Evolutionary conservation across 495 filamentous ascomycete genomes (phyloP).

Genomic region (Penicillium herquei): DNA sequence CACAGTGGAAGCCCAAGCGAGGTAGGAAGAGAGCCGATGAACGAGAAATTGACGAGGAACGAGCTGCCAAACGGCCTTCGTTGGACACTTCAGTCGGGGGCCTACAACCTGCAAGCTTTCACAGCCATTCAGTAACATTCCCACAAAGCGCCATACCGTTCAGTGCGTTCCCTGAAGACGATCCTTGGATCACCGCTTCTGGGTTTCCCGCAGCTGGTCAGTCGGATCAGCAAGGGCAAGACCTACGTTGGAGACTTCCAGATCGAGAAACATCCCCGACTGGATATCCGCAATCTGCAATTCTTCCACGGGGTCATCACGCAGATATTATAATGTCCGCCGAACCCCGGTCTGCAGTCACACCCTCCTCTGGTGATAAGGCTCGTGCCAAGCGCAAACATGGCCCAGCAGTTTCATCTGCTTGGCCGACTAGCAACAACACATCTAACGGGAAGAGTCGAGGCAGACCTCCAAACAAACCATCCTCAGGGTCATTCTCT

Average conservation of each 20-base stretch:
- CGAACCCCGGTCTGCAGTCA: conserved; percentile 70
- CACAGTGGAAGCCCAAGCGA: conserved; percentile 85
- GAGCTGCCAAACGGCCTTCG: conserved; percentile 61
- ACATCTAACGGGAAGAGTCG: conserved; percentile 71
- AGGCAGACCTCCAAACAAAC: conserved; percentile 81
- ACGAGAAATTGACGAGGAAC: conserved; percentile 57
- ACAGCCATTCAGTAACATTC: conserved; percentile 46
- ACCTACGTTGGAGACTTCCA: conserved; percentile 48
- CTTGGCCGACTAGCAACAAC: conserved; percentile 75
- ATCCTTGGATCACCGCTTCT: conserved; percentile 56
- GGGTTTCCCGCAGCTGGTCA: conserved; percentile 27
- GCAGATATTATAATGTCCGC: conserved; percentile 48
- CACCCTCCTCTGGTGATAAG: conserved; percentile 54
- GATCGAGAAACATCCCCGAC: conserved; percentile 58
- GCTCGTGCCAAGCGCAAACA: conserved; percentile 68
- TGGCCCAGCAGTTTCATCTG: conserved; percentile 91
- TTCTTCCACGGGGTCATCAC: conserved; percentile 58
- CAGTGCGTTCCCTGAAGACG: conserved; percentile 59
- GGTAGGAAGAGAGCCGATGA: conserved; percentile 83
- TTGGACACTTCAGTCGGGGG: conserved; percentile 65
- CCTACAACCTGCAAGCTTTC: conserved; percentile 53
- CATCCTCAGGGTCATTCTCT: conserved; percentile 76
- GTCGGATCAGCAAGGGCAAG: conserved; percentile 34
- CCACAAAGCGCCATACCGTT: conserved; percentile 61
- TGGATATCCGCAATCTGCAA: conserved; percentile 78